Conservation (phyloP, 495 filamentous ascomycete species). For the Clohesyomyces aquaticus region DNA sequence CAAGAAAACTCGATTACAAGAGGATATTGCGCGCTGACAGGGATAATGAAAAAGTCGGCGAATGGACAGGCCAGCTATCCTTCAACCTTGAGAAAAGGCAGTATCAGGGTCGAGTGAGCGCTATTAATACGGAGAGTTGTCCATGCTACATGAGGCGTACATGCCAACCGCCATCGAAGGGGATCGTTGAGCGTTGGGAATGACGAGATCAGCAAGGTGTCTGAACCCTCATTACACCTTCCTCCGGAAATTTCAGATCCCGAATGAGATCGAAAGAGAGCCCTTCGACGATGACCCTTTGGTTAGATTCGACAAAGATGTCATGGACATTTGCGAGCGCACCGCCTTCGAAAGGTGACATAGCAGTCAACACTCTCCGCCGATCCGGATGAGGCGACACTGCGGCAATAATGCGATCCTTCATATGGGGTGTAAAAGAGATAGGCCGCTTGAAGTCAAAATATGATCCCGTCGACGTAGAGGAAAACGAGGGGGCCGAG, state of each 20-base stretch:
- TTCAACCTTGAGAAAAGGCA: neutral
- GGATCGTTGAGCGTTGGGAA: neutral
- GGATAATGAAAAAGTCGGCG: neutral
- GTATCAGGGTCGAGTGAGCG: neutral
- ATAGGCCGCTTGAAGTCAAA: constrained; percentile 30
- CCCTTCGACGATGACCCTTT: constrained; percentile 27
- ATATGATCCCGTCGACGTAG: constrained; percentile 29
- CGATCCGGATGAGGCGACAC: constrained; percentile 8
- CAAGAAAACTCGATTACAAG: neutral
- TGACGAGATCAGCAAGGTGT: constrained; percentile 20
- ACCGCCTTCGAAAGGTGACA: constrained; percentile 28
- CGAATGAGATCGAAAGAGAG: constrained; percentile 28
- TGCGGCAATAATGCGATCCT: constrained; percentile 24
- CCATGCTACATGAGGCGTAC: no score
- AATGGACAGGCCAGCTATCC: constrained; percentile 15
- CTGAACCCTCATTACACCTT: constrained; percentile 5
- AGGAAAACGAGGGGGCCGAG: constrained; percentile 33
- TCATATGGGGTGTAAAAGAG: constrained; percentile 6
- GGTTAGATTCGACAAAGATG: constrained; percentile 25
- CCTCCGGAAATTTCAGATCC: constrained; percentile 12
- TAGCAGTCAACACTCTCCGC: constrained; percentile 12
- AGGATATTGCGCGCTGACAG: neutral
- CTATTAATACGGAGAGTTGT: constrained; percentile 1
- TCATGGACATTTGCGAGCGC: constrained; percentile 28
- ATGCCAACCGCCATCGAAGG: no score